phyloP scores from a whole-genome alignment of 2,329 filamentous ascomycete species.

The Clonostachys rosea region DNA sequence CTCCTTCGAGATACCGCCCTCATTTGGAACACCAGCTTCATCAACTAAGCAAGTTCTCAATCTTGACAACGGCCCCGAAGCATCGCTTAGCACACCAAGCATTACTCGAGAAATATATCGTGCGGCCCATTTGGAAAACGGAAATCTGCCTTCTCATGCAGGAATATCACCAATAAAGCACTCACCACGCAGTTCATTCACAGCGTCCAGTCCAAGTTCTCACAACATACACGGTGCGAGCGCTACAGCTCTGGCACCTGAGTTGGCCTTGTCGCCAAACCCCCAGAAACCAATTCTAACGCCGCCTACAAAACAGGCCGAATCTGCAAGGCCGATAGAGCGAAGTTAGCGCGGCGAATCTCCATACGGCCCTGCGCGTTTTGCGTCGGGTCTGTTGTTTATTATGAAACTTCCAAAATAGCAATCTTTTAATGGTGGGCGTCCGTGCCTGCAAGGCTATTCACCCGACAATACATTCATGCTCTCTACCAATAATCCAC shows the following conservation, averaged over 20 bases:
- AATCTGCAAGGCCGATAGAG: background rate
- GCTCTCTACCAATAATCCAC: too few species aligned
- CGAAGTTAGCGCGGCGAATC: too few species aligned
- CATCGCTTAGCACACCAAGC: conserved; percentile 16
- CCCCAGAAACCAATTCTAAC: conserved; percentile 52
- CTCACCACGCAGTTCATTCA: conserved; percentile 28
- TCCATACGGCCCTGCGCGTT: too few species aligned
- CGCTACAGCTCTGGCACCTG: conserved; percentile 32
- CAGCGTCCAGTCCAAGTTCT: conserved; percentile 17
- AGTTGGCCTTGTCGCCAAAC: conserved; percentile 52
- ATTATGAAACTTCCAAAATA: too few species aligned
- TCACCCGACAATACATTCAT: too few species aligned
- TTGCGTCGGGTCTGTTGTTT: too few species aligned
- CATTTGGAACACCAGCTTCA: conserved; percentile 7
- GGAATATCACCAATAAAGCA: conserved; percentile 49
- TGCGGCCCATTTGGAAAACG: conserved; percentile 17
- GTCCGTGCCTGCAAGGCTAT: too few species aligned
- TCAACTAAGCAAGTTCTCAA: conserved; percentile 8
- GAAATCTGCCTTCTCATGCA: conserved; percentile 33
- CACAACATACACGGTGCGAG: conserved; percentile 8
- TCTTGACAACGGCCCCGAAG: conserved; percentile 11
- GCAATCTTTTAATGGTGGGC: too few species aligned
- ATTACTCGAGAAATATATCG: conserved; percentile 18
- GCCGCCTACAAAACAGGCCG: conserved; percentile 49
- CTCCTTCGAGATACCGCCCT: background rate